Base-by-base conservation (phyloP, 106 monocot species). In the Allium fistulosum region DNA sequence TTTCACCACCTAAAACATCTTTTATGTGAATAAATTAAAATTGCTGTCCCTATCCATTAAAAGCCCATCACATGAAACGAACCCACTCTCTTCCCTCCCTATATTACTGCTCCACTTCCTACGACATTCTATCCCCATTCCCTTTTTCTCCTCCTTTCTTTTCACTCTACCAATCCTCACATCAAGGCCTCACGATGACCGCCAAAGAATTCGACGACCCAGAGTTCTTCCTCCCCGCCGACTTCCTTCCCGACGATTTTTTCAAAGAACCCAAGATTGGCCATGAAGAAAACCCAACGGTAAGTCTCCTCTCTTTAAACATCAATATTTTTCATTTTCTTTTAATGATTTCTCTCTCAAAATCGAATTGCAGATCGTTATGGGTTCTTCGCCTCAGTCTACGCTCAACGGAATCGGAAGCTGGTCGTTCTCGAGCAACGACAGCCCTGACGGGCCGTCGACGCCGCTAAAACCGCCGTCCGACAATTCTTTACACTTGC, bases 381-480 rank as follows among this genome's bases (percentile, higher is more conserved):
- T 74, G 74, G 74, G 51, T 18, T 67, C 66, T 2, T 74, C 74
- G 0, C 74, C 74, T 47, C 74, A 74, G 67, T 67, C 67, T 15
- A 74, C 74, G 7, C 74, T 74, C 1, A 59, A 51, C 5, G 74
- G 67, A 3, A 10, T 49, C 10, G 67, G 67, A 51, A 74, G 66
- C 59, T 74, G 58, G 57, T 67, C 74, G 26, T 48, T 67, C 26
- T 74, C 74, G 8, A 67, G 66, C 63, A 66, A 66, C 13, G 57
- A 47, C 2, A 74, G 74, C 50, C 74, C 74, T 6, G 67, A 74
- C 27, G 67, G 49, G 15, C 62, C 76, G 0, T 82, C 88, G 14
- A 72, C 69, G 50, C 74, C 71, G 10, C 67, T 76, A 46, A 79
- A 81, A 13, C 80, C 79, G 26, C 74, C 67, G 14, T 74, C 59